Evolutionary conservation across 495 filamentous ascomycete genomes (phyloP), one percentile per base, ranked within the genome.

Genomic region (Penicillium canariense): DNA sequence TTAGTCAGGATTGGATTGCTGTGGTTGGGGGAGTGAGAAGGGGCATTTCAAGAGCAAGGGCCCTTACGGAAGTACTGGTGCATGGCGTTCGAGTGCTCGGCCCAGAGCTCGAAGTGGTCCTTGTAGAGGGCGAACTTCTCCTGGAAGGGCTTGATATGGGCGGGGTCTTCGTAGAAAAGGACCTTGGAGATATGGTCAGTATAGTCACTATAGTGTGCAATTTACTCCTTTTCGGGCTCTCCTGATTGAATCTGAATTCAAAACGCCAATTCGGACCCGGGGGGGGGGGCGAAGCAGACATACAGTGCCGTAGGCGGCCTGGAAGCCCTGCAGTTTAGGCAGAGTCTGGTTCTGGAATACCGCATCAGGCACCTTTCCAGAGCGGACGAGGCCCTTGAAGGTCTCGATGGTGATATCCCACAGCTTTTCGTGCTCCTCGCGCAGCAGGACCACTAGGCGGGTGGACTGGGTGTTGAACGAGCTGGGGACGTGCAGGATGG

Each of bases 381-480:
- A 47, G 18, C 65, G 56, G 25, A 79, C 68, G 23, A 75, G 68
- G 1, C 59, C 58, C 53, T 67, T 60, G 47, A 81, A 73, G 4
- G 65, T 54, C 12, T 76, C 68, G 10, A 66, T 68, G 20, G 67
- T 70, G 43, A 80, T 59, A 55, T 80, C 72, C 80, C 80, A 83
- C 4, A 80, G 70, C 44, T 71, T 66, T 52, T 78, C 70, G 58
- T 81, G 80, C 55, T 82, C 71, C 15, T 72, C 55, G 34, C 74
- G 67, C 46, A 82, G 54, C 11, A 81, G 59, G 1, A 82, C 64
- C 12, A 80, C 69, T 15, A 77, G 36, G 12, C 80, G 76, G 0
- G 76, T 77, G 26, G 80, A 78, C 53, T 83, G 80, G 28, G 77
- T 80, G 65, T 83, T 81, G 71, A 81, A 83, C 6, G 80, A 66